A percentile compares a stretch with the other conserved stretches of the same genome.
Evolutionary conservation across 2,329 filamentous ascomycete species (phyloP).

Genomic region (Penicillium sp.): DNA sequence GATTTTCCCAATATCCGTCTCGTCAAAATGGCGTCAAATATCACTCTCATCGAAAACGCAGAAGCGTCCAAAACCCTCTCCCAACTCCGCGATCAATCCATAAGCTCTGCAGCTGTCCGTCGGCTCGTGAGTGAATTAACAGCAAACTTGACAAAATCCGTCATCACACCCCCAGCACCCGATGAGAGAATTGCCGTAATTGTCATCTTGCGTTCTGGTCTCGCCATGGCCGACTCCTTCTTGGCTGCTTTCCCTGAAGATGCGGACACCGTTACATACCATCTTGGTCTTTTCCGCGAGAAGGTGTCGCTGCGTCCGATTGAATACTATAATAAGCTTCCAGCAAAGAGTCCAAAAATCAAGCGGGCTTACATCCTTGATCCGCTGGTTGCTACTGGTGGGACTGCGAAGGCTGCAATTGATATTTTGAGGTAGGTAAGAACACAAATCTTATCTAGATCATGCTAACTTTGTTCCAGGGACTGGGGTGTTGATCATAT

Average conservation of each 20-base stretch:
- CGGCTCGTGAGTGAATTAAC: constrained; percentile 18
- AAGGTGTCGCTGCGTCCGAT: constrained; percentile 26
- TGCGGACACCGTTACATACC: constrained; percentile 28
- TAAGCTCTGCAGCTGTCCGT: constrained; percentile 5
- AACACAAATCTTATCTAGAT: constrained; percentile 3
- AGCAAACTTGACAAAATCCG: constrained; percentile 21
- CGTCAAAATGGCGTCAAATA: constrained; percentile 6
- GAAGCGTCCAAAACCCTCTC: constrained; percentile 8
- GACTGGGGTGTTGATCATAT: constrained; percentile 30
- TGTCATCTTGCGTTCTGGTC: constrained; percentile 33
- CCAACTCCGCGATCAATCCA: constrained; percentile 8
- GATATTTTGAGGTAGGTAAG: constrained; percentile 26
- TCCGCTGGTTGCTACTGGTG: constrained; percentile 30
- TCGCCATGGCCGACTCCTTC: constrained; percentile 42
- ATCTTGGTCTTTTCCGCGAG: constrained; percentile 31
- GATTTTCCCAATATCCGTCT: too few species aligned
- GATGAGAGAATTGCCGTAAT: constrained; percentile 32
- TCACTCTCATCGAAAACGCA: constrained; percentile 4
- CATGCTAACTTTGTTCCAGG: constrained; percentile 7
- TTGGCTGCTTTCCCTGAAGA: constrained; percentile 22
- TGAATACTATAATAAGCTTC: constrained; percentile 35
- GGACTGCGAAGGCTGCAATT: constrained; percentile 26
- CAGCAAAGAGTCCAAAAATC: constrained; percentile 22
- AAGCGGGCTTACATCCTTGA: constrained; percentile 28
- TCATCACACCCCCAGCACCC: constrained; percentile 9